Evolutionary conservation across 345 rosid species (phyloP).

Genomic region (Euphorbia lathyris): DNA sequence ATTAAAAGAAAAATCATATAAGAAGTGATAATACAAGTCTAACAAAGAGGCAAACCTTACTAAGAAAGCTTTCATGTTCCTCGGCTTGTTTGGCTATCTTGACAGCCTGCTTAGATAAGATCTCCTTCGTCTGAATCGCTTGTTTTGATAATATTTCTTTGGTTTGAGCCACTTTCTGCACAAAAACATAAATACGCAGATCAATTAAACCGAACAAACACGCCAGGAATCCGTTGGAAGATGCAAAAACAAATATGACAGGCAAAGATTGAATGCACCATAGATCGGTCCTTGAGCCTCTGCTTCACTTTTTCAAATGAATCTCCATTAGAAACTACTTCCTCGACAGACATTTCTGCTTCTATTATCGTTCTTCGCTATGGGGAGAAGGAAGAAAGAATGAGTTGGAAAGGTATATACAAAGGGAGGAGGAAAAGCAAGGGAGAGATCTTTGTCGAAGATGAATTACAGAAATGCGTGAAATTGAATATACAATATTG

Average conservation of each 20-base stretch:
- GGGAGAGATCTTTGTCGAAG: neutral
- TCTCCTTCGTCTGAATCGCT: constrained; percentile 76
- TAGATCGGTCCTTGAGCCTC: constrained; percentile 61
- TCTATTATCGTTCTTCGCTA: neutral
- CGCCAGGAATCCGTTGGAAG: neutral
- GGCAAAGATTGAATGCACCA: constrained; percentile 32
- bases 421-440: too few species aligned
- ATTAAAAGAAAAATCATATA: neutral
- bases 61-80: constrained; percentile 82
- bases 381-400: neutral
- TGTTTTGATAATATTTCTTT: constrained; percentile 78
- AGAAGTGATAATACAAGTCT: neutral
- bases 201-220: constrained; percentile 12
- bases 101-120: constrained; percentile 79
- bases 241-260: neutral
- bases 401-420: neutral
- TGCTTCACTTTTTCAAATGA: constrained; percentile 35
- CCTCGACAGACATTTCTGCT: constrained; percentile 45
- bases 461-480: neutral
- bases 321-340: constrained; percentile 34
- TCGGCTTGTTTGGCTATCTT: constrained; percentile 95
- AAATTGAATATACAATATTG: neutral
- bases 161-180: constrained; percentile 65
- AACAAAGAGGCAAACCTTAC: constrained; percentile 45
- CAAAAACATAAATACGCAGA: constrained; percentile 14